Conservation (phyloP, 768 basidiomycete genomes). For the Psilocybe cubensis region DNA sequence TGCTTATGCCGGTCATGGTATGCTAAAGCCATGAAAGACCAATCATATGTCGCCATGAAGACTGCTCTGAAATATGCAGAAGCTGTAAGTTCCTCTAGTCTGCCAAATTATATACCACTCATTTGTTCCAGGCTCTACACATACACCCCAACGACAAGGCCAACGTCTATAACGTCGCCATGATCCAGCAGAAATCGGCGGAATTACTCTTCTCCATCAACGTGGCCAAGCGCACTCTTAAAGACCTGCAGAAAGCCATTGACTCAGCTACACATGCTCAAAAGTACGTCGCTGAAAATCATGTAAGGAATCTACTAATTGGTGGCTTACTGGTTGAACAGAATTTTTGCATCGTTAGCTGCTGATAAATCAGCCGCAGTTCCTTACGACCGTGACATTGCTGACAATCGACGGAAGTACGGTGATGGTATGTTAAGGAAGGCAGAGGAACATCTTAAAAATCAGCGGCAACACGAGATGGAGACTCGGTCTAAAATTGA, state of each 20-base stretch:
- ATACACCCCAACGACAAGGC: constrained; percentile 89
- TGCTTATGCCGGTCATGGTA: constrained; percentile 95
- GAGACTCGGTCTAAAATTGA: constrained; percentile 77
- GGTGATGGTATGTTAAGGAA: constrained; percentile 85
- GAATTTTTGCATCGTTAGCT: constrained; percentile 85
- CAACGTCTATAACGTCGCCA: constrained; percentile 92
- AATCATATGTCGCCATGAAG: constrained; percentile 79
- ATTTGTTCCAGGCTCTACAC: constrained; percentile 68
- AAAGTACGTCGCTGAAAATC: constrained; percentile 51
- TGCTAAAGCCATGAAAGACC: constrained; percentile 89
- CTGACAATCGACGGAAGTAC: constrained; percentile 88
- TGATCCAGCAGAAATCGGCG: constrained; percentile 96
- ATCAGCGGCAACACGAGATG: constrained; percentile 72
- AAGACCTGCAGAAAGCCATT: constrained; percentile 78
- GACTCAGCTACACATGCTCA: constrained; percentile 86
- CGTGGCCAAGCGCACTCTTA: constrained; percentile 76
- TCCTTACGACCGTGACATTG: constrained; percentile 86
- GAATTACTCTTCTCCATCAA: constrained; percentile 82
- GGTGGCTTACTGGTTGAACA: constrained; percentile 30
- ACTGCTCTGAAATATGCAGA: constrained; percentile 87
- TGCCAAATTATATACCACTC: not conserved
- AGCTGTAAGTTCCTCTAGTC: constrained; percentile 47
- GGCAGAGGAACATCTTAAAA: constrained; percentile 76
- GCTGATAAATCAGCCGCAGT: constrained; percentile 67
- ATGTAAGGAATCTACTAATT: not conserved